Conservation (phyloP, 192 early-diverging fungal species). For the Podila minutissima region DNA sequence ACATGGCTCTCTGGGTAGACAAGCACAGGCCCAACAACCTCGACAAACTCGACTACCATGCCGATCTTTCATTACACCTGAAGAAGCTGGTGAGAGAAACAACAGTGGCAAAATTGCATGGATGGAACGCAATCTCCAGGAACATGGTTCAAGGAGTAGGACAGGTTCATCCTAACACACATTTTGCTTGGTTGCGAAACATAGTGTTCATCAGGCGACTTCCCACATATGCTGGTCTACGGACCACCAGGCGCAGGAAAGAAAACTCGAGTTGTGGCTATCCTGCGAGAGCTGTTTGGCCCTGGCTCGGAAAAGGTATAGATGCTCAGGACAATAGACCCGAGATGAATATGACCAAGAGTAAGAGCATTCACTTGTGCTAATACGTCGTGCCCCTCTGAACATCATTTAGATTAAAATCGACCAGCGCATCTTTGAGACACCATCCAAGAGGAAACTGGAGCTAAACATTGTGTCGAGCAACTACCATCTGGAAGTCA, state of each 20-base stretch:
- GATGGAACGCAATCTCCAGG: neutral
- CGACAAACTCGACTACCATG: conserved; percentile 86
- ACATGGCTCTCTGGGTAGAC: conserved; percentile 92
- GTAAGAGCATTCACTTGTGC: neutral
- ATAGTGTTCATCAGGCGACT: conserved; percentile 75
- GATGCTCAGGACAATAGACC: neutral
- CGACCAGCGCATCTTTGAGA: conserved; percentile 85
- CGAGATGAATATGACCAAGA: neutral
- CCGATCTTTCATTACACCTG: conserved; percentile 77
- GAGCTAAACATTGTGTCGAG: conserved; percentile 89
- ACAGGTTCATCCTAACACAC: no score
- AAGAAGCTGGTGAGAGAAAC: conserved; percentile 71
- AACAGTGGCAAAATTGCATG: neutral
- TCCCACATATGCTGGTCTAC: conserved; percentile 96
- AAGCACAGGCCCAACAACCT: conserved; percentile 89
- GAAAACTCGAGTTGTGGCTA: conserved; percentile 91
- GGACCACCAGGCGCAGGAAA: conserved; percentile 97
- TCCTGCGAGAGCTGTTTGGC: conserved; percentile 91
- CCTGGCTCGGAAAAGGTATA: conserved; percentile 88
- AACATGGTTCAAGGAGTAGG: no score
- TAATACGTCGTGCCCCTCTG: neutral
- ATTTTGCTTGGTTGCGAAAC: neutral
- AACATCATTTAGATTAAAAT: conserved; percentile 78
- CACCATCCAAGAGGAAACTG: conserved; percentile 86
- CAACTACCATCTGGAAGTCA: conserved; percentile 97